Evolutionary conservation across 495 filamentous ascomycete genomes (phyloP), one percentile per base, ranked within the genome.

Genomic region (Podospora sp.): DNA sequence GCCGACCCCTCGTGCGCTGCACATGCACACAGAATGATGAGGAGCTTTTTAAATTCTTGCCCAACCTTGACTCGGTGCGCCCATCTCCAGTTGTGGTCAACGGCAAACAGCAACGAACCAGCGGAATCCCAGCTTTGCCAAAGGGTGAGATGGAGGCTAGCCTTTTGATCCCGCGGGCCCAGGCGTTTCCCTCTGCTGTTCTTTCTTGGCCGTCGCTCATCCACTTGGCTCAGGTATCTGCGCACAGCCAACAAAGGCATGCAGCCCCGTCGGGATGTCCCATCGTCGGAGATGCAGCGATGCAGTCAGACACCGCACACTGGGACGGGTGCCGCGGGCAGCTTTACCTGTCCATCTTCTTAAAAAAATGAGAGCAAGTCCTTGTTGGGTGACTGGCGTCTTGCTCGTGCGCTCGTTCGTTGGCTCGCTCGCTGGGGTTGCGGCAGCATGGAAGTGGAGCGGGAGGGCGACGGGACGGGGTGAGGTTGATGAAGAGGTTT

Each of bases 401-500:
- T 25, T 49, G 59, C 9, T 27, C 35, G 33, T 24, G 59, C 59
- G 36, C 21, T 59, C 8, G 56, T 6, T 59, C 20, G 21, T 2
- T 55, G 21, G 36, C 21, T 59, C 8, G 56, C 21, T 59, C 20
- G 21, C 6, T 55, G 21, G 56, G 56, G 21, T 24, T 29, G 26
- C 59, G 65, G 65, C 50, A 46, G 40, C 40, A 11, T 21, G 46
- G 20, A 51, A 27, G 40, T 60, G 62, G 60, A 62, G 29, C 27
- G 62, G 58, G 35, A 36, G 51, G 24, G 55, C n/a, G 21, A 50
- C 25, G 22, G 49, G 49, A 63, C 26, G 67, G 65, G 63, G 68
- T 72, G 70, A 74, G 70, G 72, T 70, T 69, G 69, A 68, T 63
- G 68, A 68, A 62, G 71, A 71, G 68, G 63, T 62, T 70, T 66